Percentiles rank a stretch among this genome's conserved stretches.
These are phyloP conservation scores for Alternaria sp. DNA, from an alignment of 2,329 filamentous ascomycete genomes.

Conservation along the genomic window DNA sequence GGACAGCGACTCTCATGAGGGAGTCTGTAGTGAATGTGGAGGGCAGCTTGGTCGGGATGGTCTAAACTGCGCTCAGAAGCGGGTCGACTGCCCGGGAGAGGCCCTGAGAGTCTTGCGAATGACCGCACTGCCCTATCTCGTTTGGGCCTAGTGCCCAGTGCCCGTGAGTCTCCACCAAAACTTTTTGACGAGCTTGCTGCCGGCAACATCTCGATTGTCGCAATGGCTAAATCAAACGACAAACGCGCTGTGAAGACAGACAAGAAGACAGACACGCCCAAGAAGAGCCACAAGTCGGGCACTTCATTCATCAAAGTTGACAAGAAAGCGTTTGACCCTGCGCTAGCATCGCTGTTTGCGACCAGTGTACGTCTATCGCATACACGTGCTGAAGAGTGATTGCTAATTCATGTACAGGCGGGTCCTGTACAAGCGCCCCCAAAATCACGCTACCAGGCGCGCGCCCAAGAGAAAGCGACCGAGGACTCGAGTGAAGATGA, in stretches of 20 bases:
- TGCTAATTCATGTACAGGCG: slow-evolving; percentile 37
- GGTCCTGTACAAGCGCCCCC: slow-evolving; percentile 51
- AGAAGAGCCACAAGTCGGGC: slow-evolving; percentile 22
- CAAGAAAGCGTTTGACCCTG: slow-evolving; percentile 54
- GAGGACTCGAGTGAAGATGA: slow-evolving; percentile 61
- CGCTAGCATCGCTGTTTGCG: slow-evolving; percentile 59
- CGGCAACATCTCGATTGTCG: slow-evolving; percentile 19
- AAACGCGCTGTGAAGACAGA: slow-evolving; percentile 32
- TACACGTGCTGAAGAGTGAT: background rate
- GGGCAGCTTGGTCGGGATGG: slow-evolving; percentile 19
- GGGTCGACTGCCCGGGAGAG: slow-evolving; percentile 21
- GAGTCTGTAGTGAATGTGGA: slow-evolving; percentile 13
- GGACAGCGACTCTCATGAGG: slow-evolving; percentile 28
- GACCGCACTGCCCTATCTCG: slow-evolving; percentile 20
- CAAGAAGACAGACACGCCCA: slow-evolving; percentile 19
- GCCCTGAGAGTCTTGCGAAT: slow-evolving; percentile 30
- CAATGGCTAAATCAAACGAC: slow-evolving; percentile 47
- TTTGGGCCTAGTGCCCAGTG: slow-evolving; percentile 15
- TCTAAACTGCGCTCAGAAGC: slow-evolving; percentile 29
- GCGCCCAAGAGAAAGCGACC: slow-evolving; percentile 27
- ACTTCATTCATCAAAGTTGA: slow-evolving; percentile 36
- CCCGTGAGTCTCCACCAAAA: slow-evolving; percentile 39
- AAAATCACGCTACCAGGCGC: slow-evolving; percentile 51
- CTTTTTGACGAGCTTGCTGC: slow-evolving; percentile 34
- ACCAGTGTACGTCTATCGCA: slow-evolving; percentile 45